Evolutionary conservation across 805 yeast species (phyloP), one percentile per base, ranked within the genome.

Genomic region (Grigorovia yakushimaensis): DNA sequence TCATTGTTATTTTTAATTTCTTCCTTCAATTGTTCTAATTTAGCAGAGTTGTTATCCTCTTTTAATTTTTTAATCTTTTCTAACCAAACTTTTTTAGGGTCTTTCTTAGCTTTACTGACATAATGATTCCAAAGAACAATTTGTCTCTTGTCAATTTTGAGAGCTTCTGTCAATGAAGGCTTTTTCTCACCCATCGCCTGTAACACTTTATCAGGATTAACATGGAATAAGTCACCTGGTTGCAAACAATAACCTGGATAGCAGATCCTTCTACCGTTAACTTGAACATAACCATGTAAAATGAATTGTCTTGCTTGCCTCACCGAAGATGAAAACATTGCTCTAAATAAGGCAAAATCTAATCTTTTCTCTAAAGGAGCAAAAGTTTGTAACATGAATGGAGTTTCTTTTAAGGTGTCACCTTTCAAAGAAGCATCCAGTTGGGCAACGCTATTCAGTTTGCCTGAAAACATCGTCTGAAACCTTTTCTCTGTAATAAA

Each of bases 261-360:
- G 56, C 74, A 77, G 51, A 89, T 82, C 15, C 71, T 73, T 35
- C 82, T 76, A 9, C 96, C 97, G 61, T 91, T 93, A 38, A 91
- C 98, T 52, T 73, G 71, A 11, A 91, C 98, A 53, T 82, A 72
- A 1, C 95, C 95, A 42, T 79, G 80, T 15, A 85, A 66, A 50
- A 93, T 81, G 58, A 84, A 88, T 61, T 85, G 88, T 56, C 96
- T 78, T 2, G 98, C 96, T 68, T 91, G 98, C 72, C 97, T 81
- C 3, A 88, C 79, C 7, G 95, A 84, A 5, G 95, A 78, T 5
- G 98, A 96, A 71, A 91, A 88, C 84, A 91, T 75, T 18, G 96
- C 73, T 67, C 98, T 81, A 70, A 87, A 93, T 10, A 91, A 58
- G 2, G 96, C 97, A 61, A 84, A 78, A 64, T 91, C 98, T 30